Evolutionary conservation across 495 filamentous ascomycete species (phyloP), one percentile per base, ranked within the genome.

Genomic region (Daldinia caldariorum): DNA sequence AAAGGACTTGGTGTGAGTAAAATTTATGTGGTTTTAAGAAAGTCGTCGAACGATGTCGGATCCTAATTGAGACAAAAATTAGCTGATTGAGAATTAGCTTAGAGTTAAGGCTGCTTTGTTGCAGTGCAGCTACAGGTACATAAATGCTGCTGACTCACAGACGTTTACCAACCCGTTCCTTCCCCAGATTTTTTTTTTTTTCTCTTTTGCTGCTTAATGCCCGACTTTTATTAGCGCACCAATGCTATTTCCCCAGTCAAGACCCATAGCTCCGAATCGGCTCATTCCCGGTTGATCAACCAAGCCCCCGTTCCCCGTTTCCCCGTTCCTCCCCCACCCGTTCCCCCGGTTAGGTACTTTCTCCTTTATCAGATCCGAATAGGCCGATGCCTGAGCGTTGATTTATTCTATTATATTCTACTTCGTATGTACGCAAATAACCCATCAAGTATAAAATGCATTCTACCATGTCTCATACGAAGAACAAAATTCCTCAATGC

Each of bases 211-310:
- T 34, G 43, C 50, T 68, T 57, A 50, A 50, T 39, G n/a, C n/a
- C n/a, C n/a, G n/a, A n/a, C n/a, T n/a, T n/a, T n/a, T 59, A 60
- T 56, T 70, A 70, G 67, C 67, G 67, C 67, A 65, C 67, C 61
- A 70, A 70, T 70, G 0, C 29, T 18, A 3, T 53, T 9, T 53
- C 56, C 51, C 54, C 12, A 35, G 7, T 29, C 22, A 32, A 13
- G 14, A 9, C 41, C 67, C 56, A 54, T 39, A 20, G 3, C 20
- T 54, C 39, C 49, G 43, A 63, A 39, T 68, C 60, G 55, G 60
- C 41, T 55, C 37, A 59, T 59, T 16, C 10, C 51, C 66, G 66
- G 66, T 13, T 39, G 38, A 37, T 65, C 26, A 59, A 64, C n/a
- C 47, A 55, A 6, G 6, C 9, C n/a, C n/a, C n/a, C n/a, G n/a